Evolutionary conservation across 345 rosid genomes (phyloP).

Genomic region (Pugionium cornutum): DNA sequence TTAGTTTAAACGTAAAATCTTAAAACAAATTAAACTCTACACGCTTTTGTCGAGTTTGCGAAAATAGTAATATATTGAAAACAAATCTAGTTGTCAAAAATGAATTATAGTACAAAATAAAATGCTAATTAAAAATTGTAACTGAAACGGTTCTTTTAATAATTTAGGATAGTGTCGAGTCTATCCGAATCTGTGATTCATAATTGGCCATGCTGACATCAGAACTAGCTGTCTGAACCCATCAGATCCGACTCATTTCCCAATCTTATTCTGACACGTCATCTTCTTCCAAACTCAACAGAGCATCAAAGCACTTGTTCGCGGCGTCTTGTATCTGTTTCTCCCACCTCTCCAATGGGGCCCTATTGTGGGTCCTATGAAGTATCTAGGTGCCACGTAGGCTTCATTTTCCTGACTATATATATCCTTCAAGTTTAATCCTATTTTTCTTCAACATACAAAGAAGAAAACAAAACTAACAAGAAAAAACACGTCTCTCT

Average conservation of each 20-base stretch:
- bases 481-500: constrained; percentile 17
- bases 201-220: constrained; percentile 46
- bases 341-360: constrained; percentile 8
- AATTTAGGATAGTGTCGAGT: constrained; percentile 29
- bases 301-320: constrained; percentile 18
- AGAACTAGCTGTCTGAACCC: constrained; percentile 43
- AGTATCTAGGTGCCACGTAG: constrained; percentile 8
- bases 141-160: background rate
- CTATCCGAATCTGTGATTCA: constrained; percentile 45
- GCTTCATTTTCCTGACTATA: constrained; percentile 19
- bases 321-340: constrained; percentile 65
- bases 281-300: constrained; percentile 15
- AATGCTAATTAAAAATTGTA: background rate
- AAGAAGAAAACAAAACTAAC: background rate
- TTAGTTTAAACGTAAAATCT: too few relatives aligned
- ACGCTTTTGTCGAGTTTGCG: too few relatives aligned
- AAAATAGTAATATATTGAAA: too few relatives aligned
- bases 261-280: constrained; percentile 41
- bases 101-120: too few relatives aligned
- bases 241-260: background rate
- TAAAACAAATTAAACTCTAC: too few relatives aligned
- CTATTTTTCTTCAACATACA: background rate
- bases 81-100: too few relatives aligned
- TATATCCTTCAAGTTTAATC: constrained; percentile 6
- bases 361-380: constrained; percentile 9